These are phyloP conservation scores for Corymbia calophylla DNA, from an alignment of 441 rosid species.

Conservation along the genomic window DNA sequence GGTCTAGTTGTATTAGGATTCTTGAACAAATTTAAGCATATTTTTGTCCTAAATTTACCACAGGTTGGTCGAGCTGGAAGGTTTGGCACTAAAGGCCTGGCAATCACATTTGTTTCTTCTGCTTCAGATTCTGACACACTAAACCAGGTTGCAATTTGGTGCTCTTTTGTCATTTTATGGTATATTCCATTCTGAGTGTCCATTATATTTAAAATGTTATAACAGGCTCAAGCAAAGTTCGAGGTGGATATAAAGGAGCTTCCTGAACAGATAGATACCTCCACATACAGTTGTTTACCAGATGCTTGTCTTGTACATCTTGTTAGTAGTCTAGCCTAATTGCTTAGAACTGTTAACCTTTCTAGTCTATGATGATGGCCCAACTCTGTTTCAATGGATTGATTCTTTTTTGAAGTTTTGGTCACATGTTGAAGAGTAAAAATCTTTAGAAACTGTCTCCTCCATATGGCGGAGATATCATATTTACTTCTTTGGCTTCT, in stretches of 20 bases:
- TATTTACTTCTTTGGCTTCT: not conserved
- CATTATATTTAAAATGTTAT: not conserved
- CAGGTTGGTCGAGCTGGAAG: slow-evolving; percentile 99
- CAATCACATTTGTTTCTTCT: slow-evolving; percentile 91
- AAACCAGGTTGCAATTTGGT: slow-evolving; percentile 55
- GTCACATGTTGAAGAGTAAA: not conserved
- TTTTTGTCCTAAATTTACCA: not conserved
- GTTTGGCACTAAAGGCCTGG: slow-evolving; percentile 98
- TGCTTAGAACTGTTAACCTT: not conserved
- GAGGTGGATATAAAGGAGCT: slow-evolving; percentile 98
- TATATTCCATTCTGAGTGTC: not conserved
- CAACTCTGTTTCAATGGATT: not conserved
- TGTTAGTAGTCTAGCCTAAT: not conserved
- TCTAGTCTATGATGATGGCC: not conserved
- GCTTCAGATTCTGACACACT: slow-evolving; percentile 85
- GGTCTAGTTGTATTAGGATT: not conserved
- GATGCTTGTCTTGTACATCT: not conserved
- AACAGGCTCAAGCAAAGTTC: slow-evolving; percentile 89
- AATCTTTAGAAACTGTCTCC: not conserved
- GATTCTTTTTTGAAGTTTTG: not conserved
- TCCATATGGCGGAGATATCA: not conserved
- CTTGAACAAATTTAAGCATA: not conserved
- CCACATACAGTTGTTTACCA: slow-evolving; percentile 73
- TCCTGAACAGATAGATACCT: slow-evolving; percentile 96
- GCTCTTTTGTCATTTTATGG: not conserved